phyloP scores from a whole-genome alignment of 129 eudicot species.

The Artemisia argyi region DNA sequence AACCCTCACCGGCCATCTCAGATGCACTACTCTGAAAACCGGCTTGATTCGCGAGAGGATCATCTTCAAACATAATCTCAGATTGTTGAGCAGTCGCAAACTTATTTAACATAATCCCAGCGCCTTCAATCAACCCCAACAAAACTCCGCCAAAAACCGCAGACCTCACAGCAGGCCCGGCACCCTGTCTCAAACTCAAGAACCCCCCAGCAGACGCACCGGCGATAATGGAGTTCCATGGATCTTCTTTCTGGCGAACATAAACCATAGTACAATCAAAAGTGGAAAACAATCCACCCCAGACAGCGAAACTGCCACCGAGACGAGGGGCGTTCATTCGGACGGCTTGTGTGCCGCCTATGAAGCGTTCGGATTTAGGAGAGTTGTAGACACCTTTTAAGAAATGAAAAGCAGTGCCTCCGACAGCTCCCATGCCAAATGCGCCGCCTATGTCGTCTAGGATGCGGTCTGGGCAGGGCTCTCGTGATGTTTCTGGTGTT shows the following conservation, averaged over 20 bases:
- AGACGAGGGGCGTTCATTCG: conserved; percentile 91
- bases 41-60: conserved; percentile 6
- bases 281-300: conserved; percentile 94
- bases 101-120: conserved; percentile 85
- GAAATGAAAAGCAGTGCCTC: conserved; percentile 85
- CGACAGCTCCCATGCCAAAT: conserved; percentile 88
- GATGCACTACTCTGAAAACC: conserved; percentile 42
- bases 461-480: conserved; percentile 88
- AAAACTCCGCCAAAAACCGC: conserved; percentile 79
- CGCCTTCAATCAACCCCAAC: conserved; percentile 87
- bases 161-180: conserved; percentile 61
- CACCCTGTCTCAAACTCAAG: conserved; percentile 78
- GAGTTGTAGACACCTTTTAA: conserved; percentile 71
- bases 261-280: conserved; percentile 92
- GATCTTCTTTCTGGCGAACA: conserved; percentile 90
- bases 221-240: conserved; percentile 93
- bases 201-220: conserved; percentile 95
- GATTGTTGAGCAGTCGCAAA: conserved; percentile 68
- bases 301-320: conserved; percentile 93
- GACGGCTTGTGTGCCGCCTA: conserved; percentile 76
- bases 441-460: conserved; percentile 85
- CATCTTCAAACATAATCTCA: conserved; percentile 59
- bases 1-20: conserved; percentile 39
- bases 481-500: conserved; percentile 84
- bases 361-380: conserved; percentile 65